A percentile compares a stretch with the other conserved stretches of the same genome.
Evolutionary conservation across 1,139 yeast species (phyloP).

Genomic region (Kodamaea sp.): DNA sequence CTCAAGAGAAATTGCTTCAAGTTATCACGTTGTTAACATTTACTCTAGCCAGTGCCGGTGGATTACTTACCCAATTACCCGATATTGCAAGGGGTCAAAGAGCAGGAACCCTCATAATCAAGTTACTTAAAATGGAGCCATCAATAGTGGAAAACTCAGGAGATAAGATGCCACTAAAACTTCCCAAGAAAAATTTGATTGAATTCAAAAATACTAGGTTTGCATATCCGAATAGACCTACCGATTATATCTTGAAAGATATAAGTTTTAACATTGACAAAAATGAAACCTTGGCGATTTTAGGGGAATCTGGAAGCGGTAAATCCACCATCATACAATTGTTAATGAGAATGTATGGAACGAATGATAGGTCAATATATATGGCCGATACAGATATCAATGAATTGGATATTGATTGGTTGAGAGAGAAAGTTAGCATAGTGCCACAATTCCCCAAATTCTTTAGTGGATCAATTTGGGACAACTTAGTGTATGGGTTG

Average conservation of each 20-base stretch:
- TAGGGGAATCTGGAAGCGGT: constrained; percentile 80
- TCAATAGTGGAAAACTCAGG: constrained; percentile 33
- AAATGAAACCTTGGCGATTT: constrained; percentile 56
- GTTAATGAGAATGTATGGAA: constrained; percentile 49
- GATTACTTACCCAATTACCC: constrained; percentile 62
- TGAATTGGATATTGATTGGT: constrained; percentile 41
- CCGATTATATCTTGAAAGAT: constrained; percentile 28
- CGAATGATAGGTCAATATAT: constrained; percentile 30
- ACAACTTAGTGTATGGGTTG: constrained; percentile 61
- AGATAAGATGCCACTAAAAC: constrained; percentile 13
- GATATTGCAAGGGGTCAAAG: constrained; percentile 74
- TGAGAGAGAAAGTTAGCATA: constrained; percentile 53
- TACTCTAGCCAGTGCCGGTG: constrained; percentile 62
- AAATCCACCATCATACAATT: constrained; percentile 65
- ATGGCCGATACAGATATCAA: constrained; percentile 43
- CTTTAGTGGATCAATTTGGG: constrained; percentile 63
- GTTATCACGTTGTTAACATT: constrained; percentile 72
- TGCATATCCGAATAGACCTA: constrained; percentile 36
- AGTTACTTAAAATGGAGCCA: constrained; percentile 35
- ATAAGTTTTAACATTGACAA: constrained; percentile 38
- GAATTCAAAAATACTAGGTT: constrained; percentile 45
- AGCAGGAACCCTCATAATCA: constrained; percentile 55
- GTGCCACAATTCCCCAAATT: constrained; percentile 69
- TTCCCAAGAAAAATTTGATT: constrained; percentile 22
- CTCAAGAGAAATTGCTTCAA: constrained; percentile 54